Base-by-base conservation (phyloP, 441 rosid species). In the Raphanus hybrid region DNA sequence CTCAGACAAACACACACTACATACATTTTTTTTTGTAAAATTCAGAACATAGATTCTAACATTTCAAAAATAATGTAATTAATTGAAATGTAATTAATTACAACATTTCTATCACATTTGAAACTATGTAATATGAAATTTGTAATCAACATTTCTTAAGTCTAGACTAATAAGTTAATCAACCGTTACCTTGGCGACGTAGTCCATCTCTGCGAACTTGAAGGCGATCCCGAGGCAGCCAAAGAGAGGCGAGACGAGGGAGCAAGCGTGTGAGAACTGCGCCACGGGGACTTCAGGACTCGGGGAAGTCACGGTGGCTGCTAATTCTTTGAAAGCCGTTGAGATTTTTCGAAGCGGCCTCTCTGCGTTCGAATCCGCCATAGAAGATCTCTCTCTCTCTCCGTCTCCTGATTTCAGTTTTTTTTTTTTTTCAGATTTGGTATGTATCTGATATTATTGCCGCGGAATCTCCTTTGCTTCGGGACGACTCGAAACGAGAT, bases 171-270 rank as follows among this genome's bases (percentile, higher is more conserved):
- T 7, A 29, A 29, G 34, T 29, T 4, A n/a, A n/a, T 55, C 18
- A 63, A 8, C 64, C 50, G 6, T 43, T 3, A 58, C 97, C 95
- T 95, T 91, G 73, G 98, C 91, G 12, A 92, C 96, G 43, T 91
- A 95, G 76, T 95, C 98, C 95, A 86, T 86, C 80, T 95, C 97
- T 0, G 96, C 99, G 71, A 95, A 95, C 83, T 91, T 95, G 86
- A 95, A 95, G 73, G 99, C 97, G 71, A 95, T 86, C 35, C 99
- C 98, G 27, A 95, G 81, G 80, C 98, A 91, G 16, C 92, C 92
- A 69, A 95, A 91, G 50, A 92, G 97, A 72, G 98, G 98, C 12
- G 98, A 93, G 12, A 95, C 98, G 12, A 90, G 80, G 34, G 98
- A 87, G 80, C 94, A 91, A 14, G 99, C 98, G 73, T 61, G 91